Evolutionary conservation across 225 moss, liverwort and hornwort species (phyloP), one percentile per base, ranked within the genome.

Genomic region (Neckera pumila): DNA sequence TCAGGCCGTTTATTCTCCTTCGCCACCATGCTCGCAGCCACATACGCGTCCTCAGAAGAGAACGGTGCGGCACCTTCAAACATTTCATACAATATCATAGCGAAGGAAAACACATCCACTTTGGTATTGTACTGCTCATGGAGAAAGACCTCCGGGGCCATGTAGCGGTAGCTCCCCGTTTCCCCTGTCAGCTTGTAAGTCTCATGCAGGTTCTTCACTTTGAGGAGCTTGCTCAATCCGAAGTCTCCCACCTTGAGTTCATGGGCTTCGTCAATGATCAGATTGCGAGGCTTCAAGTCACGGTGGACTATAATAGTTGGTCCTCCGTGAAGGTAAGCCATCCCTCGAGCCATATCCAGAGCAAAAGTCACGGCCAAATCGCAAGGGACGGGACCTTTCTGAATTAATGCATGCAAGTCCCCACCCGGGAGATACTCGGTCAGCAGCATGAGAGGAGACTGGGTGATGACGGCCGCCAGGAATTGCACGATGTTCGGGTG

Each of bases 401-500:
- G 89, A 22, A 96, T 79, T 9, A 93, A 90, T 1, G 89, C 91
- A 80, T 98, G 97, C 30, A 98, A 86, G 90, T 98, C 97, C 23
- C 97, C 97, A 34, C 95, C 95, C 13, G 93, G 89, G 21, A 98
- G 92, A 64, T 94, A 98, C 90, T 98, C 97, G 4, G 97, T 98
- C 34, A 98, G 81, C 70, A 98, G 33, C 93, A 98, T 95, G 42
- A 98, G 93, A 54, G 96, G 97, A 12, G 85, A 86, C 71, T 92
- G 90, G 58, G 85, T 94, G 83, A 95, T 90, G 49, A 91, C 95
- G 65, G 97, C 96, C 16, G 88, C 97, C 86, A 98, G 87, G 75
- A 98, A 98, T 51, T 97, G 97, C 75, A 97, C 97, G 62, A 97
- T 93, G 90, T 97, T 97, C 40, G 97, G 97, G 86, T 98, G 97